phyloP scores from a whole-genome alignment of 345 rosid genomes.

The Salix suchowensis region DNA sequence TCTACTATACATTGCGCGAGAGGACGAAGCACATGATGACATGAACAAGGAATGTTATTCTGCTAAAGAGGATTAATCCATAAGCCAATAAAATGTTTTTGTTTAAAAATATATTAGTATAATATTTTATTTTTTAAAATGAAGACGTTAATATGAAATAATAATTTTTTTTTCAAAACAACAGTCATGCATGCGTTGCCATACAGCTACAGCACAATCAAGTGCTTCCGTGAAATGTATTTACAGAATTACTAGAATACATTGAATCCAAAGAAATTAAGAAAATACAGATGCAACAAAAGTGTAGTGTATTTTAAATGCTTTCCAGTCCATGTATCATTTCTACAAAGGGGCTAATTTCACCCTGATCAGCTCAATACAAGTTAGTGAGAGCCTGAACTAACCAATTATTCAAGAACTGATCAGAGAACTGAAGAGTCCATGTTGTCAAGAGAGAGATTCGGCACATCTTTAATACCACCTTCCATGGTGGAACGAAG shows the following conservation, averaged over 20 bases:
- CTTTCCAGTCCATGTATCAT: not conserved
- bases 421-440: conserved; percentile 8
- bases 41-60: no score
- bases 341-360: not conserved
- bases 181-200: no score
- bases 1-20: no score
- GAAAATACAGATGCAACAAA: not conserved
- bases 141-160: no score
- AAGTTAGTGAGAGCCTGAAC: not conserved
- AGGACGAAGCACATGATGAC: not conserved
- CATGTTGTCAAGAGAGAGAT: conserved; percentile 15
- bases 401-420: conserved; percentile 1
- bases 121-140: no score
- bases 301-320: not conserved
- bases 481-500: conserved; percentile 17
- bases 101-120: no score
- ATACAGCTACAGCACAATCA: not conserved
- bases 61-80: not conserved
- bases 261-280: not conserved
- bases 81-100: not conserved
- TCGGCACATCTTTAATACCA: conserved; percentile 7
- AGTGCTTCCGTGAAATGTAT: not conserved
- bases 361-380: not conserved
- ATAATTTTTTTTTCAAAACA: no score
- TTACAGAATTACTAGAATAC: no score